Evolutionary conservation across 2,329 filamentous ascomycete species (phyloP).

Genomic region (Nothopassalora personata): DNA sequence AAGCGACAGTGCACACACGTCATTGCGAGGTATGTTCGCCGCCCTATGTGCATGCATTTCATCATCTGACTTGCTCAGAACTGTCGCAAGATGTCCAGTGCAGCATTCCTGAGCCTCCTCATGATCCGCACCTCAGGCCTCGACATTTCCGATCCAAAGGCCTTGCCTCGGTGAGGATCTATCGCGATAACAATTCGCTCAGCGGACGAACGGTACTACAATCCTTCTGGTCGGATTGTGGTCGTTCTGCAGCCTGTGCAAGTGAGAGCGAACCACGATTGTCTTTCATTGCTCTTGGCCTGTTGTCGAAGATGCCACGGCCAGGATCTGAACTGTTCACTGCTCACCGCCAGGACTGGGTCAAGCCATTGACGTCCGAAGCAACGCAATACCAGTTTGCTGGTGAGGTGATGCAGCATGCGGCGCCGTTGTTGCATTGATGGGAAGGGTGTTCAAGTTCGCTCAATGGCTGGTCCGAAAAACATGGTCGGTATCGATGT

Average conservation of each 20-base stretch:
- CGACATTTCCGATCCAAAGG: conserved; percentile 10
- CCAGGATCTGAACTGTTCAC: conserved; percentile 15
- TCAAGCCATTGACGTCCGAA: background rate
- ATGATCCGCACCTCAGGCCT: conserved; percentile 8
- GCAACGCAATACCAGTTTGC: background rate
- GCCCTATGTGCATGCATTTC: too few relatives aligned
- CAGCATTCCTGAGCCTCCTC: conserved; percentile 12
- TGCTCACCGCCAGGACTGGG: conserved; percentile 2
- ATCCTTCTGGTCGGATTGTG: conserved; percentile 17
- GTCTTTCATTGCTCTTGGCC: conserved; percentile 12
- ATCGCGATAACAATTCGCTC: conserved; percentile 11
- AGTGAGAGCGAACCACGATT: background rate
- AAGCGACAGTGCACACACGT: conserved; percentile 40
- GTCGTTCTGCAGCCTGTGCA: conserved; percentile 11
- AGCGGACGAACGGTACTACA: conserved; percentile 14
- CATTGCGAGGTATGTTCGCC: conserved; percentile 32
- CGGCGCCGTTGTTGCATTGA: background rate
- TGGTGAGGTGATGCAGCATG: background rate
- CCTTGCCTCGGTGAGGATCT: conserved; percentile 13
- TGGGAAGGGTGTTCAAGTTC: background rate
- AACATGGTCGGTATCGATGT: background rate
- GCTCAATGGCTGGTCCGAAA: background rate
- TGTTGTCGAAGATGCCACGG: conserved; percentile 15
- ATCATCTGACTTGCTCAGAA: conserved; percentile 25
- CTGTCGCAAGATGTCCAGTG: conserved; percentile 41